Percentiles rank a stretch among this genome's conserved stretches.
Conservation (phyloP, 257 asterid genomes). For the Solanum chiquidenum region DNA sequence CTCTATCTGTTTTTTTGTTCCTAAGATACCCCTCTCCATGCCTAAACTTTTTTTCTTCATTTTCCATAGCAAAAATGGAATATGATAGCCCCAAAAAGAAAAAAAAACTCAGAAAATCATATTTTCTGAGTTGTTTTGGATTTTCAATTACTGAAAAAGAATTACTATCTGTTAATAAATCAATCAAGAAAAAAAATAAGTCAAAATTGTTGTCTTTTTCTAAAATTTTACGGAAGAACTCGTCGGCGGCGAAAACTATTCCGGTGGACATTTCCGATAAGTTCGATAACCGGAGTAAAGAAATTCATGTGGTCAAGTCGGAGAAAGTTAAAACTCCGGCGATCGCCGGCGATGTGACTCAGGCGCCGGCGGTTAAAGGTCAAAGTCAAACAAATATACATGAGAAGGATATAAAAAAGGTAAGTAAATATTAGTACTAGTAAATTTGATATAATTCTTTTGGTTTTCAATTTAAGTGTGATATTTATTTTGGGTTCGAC, state of each 20-base stretch:
- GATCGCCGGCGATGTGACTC: background rate
- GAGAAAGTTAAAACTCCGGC: background rate
- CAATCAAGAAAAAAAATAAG: background rate
- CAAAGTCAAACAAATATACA: background rate
- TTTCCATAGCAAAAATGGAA: background rate
- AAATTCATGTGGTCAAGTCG: background rate
- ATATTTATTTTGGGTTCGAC: too few species aligned
- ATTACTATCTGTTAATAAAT: background rate
- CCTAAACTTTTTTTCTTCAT: background rate
- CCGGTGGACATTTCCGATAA: background rate
- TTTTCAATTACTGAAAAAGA: background rate
- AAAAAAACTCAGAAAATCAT: background rate
- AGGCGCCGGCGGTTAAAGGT: background rate
- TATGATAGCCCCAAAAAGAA: background rate
- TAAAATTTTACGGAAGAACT: background rate
- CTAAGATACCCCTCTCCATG: background rate
- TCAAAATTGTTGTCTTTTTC: background rate
- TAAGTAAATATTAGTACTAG: background rate
- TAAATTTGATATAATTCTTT: too few species aligned
- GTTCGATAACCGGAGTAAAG: background rate
- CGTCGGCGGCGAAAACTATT: background rate
- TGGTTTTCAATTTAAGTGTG: too few species aligned
- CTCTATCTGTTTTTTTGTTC: background rate
- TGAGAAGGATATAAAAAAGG: background rate
- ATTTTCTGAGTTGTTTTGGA: constrained; percentile 9